Evolutionary conservation across 208 protist species (phyloP).

Genomic region (Naegleria fowleri): DNA sequence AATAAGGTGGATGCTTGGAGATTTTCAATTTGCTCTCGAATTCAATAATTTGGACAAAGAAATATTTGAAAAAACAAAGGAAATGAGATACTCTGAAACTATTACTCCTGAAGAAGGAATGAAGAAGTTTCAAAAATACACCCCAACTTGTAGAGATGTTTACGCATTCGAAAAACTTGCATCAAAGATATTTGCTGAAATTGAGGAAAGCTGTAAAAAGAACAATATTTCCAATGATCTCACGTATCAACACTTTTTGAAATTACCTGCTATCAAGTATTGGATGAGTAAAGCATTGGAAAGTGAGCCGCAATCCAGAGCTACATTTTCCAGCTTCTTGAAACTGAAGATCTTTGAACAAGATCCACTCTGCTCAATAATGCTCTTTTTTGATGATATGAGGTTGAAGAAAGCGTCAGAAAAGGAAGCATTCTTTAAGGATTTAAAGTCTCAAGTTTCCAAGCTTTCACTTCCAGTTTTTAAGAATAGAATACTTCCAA

Average conservation of each 20-base stretch:
- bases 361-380: neutral
- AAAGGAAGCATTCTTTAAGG: slow-evolving; percentile 4
- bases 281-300: neutral
- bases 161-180: neutral
- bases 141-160: neutral
- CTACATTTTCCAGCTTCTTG: neutral
- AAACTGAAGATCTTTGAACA: neutral
- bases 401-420: neutral
- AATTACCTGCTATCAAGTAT: neutral
- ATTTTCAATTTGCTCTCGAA: neutral
- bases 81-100: neutral
- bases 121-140: slow-evolving; percentile 2
- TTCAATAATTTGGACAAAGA: neutral
- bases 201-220: neutral
- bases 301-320: neutral
- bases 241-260: neutral
- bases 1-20: neutral
- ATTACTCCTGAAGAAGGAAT: slow-evolving; percentile 25
- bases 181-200: neutral
- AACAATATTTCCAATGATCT: neutral
- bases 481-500: slow-evolving; percentile 8
- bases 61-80: neutral
- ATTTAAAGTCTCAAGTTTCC: neutral
- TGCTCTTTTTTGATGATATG: slow-evolving; percentile 24
- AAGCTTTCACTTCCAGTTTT: neutral